Evolutionary conservation across 192 early-diverging fungal species (phyloP).

Genomic region (Phycomyces blakesleeanus): DNA sequence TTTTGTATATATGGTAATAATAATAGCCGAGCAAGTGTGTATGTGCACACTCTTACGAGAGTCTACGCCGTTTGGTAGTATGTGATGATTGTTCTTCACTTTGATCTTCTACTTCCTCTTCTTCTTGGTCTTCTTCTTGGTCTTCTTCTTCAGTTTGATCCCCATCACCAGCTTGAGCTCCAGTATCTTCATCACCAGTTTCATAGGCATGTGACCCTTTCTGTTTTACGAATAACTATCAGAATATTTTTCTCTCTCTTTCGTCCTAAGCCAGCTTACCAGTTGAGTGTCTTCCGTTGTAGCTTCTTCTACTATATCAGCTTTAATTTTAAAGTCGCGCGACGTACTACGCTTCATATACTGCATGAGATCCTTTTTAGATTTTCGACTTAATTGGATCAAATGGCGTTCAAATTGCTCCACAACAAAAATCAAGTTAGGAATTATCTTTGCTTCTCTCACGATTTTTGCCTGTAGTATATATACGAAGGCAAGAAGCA

Average conservation of each 20-base stretch:
- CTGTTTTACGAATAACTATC: too few relatives aligned
- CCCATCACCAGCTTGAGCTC: too few relatives aligned
- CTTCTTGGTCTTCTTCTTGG: neutral
- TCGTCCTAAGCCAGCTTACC: neutral
- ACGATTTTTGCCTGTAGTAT: constrained; percentile 50
- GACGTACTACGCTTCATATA: constrained; percentile 76
- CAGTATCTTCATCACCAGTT: neutral
- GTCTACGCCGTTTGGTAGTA: too few relatives aligned
- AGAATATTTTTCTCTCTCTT: neutral
- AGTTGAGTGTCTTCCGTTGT: constrained; percentile 33
- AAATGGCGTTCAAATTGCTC: constrained; percentile 77
- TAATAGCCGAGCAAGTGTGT: too few relatives aligned
- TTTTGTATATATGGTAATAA: too few relatives aligned
- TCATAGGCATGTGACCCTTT: too few relatives aligned
- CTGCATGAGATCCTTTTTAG: constrained; percentile 67
- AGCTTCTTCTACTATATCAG: constrained; percentile 38
- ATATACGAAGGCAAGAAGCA: neutral
- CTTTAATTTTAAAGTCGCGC: constrained; percentile 72
- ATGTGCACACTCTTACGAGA: too few relatives aligned
- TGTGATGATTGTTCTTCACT: too few relatives aligned
- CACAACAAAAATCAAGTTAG: constrained; percentile 64
- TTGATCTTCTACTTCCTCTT: neutral
- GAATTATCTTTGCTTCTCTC: constrained; percentile 72
- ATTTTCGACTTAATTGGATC: constrained; percentile 64
- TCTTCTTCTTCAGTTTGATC: neutral